Conservation (phyloP, 352 stramenopile genomes). For the Pythium periplocum region DNA sequence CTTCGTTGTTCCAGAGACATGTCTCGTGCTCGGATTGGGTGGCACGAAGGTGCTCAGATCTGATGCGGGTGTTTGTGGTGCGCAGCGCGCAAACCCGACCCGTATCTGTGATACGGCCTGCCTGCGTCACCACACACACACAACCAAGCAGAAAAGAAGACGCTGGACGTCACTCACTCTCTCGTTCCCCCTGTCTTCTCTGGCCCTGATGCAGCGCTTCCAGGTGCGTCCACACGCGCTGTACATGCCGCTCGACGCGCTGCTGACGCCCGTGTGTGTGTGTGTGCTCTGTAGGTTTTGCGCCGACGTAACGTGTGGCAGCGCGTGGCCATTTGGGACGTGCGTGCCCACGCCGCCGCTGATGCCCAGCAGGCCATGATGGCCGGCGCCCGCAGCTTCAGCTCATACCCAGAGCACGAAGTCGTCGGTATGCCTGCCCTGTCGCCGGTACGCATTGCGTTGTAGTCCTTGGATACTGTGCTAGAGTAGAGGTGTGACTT, state of each 20-base stretch:
- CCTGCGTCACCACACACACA: constrained; percentile 19
- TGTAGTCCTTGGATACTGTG: neutral
- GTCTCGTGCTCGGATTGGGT: too few relatives aligned
- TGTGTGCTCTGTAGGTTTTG: constrained; percentile 28
- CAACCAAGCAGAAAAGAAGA: constrained; percentile 17
- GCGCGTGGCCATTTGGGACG: constrained; percentile 43
- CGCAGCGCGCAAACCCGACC: constrained; percentile 1
- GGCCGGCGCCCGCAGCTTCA: constrained; percentile 35
- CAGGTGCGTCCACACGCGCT: constrained; percentile 30
- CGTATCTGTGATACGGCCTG: constrained; percentile 10
- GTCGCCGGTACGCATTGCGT: constrained; percentile 32
- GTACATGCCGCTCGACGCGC: neutral
- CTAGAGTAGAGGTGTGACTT: neutral
- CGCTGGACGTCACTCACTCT: constrained; percentile 1
- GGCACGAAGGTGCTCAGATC: neutral
- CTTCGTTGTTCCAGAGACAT: too few relatives aligned
- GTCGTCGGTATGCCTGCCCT: constrained; percentile 70
- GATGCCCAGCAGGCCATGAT: constrained; percentile 15
- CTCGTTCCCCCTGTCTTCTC: constrained; percentile 6
- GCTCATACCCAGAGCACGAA: constrained; percentile 66
- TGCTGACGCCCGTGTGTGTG: neutral
- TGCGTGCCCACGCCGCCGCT: constrained; percentile 18
- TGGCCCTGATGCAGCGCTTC: constrained; percentile 50
- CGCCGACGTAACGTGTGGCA: constrained; percentile 57
- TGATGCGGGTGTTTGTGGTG: neutral